These are phyloP conservation scores for Gentiana straminea DNA, from an alignment of 257 asterid genomes.

Conservation along the genomic window DNA sequence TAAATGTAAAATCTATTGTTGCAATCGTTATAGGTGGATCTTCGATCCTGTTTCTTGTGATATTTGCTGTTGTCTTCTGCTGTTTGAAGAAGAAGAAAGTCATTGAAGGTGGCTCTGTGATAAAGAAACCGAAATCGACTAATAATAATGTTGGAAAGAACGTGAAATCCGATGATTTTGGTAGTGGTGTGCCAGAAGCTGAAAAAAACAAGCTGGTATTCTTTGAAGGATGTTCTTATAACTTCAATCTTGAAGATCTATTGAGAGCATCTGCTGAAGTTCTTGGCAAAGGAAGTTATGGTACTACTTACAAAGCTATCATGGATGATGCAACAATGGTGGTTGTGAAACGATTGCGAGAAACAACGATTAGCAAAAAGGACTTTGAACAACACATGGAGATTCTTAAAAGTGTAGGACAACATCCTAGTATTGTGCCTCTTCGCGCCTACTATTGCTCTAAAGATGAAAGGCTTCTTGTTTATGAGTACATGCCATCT, in stretches of 20 bases:
- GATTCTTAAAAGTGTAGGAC: slow-evolving; percentile 36
- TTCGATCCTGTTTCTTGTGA: slow-evolving; percentile 23
- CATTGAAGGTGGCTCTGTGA: slow-evolving; percentile 21
- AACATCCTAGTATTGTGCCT: slow-evolving; percentile 54
- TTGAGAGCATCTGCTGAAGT: slow-evolving; percentile 95
- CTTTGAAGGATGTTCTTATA: slow-evolving; percentile 56
- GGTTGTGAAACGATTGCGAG: slow-evolving; percentile 78
- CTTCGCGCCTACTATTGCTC: slow-evolving; percentile 78
- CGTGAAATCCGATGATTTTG: slow-evolving; percentile 75
- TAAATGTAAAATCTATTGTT: slow-evolving; percentile 27
- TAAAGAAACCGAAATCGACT: slow-evolving; percentile 32
- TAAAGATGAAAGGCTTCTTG: slow-evolving; percentile 92
- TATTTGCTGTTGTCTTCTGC: slow-evolving; percentile 22
- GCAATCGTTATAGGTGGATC: slow-evolving; percentile 41
- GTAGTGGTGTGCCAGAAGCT: slow-evolving; percentile 83
- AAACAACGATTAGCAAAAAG: slow-evolving; percentile 56
- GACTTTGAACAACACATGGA: slow-evolving; percentile 94
- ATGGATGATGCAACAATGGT: slow-evolving; percentile 69
- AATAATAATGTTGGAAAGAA: slow-evolving; percentile 38
- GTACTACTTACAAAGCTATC: slow-evolving; percentile 82
- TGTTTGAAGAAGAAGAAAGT: slow-evolving; percentile 52
- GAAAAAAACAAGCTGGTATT: slow-evolving; percentile 82
- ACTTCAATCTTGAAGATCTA: slow-evolving; percentile 82
- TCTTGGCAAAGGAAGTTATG: slow-evolving; percentile 85
- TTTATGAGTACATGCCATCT: slow-evolving; percentile 65